These are phyloP conservation scores for Ceratobasidium sp. DNA, from an alignment of 1,284 basidiomycete genomes.

Conservation along the genomic window DNA sequence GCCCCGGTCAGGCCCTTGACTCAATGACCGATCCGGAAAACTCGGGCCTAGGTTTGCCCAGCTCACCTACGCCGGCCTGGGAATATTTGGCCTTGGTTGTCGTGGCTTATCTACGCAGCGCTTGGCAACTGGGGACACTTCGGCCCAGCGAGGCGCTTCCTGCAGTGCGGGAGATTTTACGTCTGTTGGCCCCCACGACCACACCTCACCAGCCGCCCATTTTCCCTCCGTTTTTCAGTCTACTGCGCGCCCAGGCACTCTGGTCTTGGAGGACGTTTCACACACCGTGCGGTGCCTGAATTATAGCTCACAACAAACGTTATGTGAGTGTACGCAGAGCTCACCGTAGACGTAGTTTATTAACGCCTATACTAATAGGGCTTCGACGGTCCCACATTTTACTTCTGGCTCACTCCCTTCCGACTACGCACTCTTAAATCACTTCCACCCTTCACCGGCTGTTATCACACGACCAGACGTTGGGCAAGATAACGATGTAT, in stretches of 20 bases:
- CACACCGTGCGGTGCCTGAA: too few species aligned
- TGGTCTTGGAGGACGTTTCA: too few species aligned
- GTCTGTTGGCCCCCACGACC: too few species aligned
- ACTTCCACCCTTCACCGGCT: constrained; percentile 34
- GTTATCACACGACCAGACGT: constrained; percentile 10
- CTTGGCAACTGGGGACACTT: constrained; percentile 2
- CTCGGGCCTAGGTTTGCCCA: constrained; percentile 8
- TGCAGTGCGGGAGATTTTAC: constrained; percentile 8
- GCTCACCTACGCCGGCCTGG: constrained; percentile 11
- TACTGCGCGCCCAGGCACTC: too few species aligned
- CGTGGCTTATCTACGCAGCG: constrained; percentile 14
- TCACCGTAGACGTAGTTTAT: too few species aligned
- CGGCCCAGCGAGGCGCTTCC: constrained; percentile 6
- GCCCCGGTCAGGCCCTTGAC: not conserved
- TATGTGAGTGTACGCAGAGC: too few species aligned
- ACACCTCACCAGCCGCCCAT: too few species aligned
- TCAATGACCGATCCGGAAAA: constrained; percentile 3
- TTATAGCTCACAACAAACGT: too few species aligned
- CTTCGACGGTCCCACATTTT: constrained; percentile 41
- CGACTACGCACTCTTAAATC: constrained; percentile 36
- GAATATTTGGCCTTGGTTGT: constrained; percentile 23
- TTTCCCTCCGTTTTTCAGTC: too few species aligned
- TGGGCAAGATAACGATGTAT: constrained; percentile 5
- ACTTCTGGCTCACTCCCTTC: constrained; percentile 43
- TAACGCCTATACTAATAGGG: too few species aligned